Evolutionary conservation across 306 rosid species (phyloP).

Genomic region (Lathyrus tuberosus): DNA sequence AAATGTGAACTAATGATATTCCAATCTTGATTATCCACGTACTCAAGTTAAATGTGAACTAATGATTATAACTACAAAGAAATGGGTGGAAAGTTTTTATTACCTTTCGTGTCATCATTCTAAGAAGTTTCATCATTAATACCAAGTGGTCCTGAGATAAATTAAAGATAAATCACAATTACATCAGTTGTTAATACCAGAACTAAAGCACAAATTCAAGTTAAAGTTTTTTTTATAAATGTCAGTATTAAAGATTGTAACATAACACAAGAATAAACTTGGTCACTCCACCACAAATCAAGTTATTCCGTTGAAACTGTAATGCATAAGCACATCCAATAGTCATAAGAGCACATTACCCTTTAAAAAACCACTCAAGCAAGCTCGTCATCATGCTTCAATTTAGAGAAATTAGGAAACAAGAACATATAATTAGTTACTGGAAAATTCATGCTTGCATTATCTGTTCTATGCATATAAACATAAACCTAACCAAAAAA

Average conservation of each 20-base stretch:
- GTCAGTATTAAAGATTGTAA: slow-evolving; percentile 20
- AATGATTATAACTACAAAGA: slow-evolving; percentile 26
- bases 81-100: slow-evolving; percentile 22
- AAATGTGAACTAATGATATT: slow-evolving; percentile 26
- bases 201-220: slow-evolving; percentile 12
- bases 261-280: slow-evolving; percentile 24
- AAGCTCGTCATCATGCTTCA: too few species aligned
- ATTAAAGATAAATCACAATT: slow-evolving; percentile 3
- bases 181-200: slow-evolving; percentile 31
- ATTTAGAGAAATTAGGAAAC: too few species aligned
- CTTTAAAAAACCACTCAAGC: too few species aligned
- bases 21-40: too few species aligned
- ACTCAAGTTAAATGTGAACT: slow-evolving; percentile 39
- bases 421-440: too few species aligned
- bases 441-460: too few species aligned
- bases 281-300: slow-evolving; percentile 23
- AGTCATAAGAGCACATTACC: too few species aligned
- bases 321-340: slow-evolving; percentile 30
- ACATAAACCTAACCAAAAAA: too few species aligned
- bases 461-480: too few species aligned
- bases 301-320: background rate
- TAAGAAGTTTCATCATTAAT: slow-evolving; percentile 99
- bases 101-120: slow-evolving; percentile 98
- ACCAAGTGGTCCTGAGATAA: slow-evolving; percentile 86
- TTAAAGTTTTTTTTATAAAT: slow-evolving; percentile 11